Percentiles rank a stretch among this genome's conserved stretches.
These are phyloP conservation scores for Hygrophorus russula DNA, from an alignment of 768 basidiomycete species.

Conservation along the genomic window DNA sequence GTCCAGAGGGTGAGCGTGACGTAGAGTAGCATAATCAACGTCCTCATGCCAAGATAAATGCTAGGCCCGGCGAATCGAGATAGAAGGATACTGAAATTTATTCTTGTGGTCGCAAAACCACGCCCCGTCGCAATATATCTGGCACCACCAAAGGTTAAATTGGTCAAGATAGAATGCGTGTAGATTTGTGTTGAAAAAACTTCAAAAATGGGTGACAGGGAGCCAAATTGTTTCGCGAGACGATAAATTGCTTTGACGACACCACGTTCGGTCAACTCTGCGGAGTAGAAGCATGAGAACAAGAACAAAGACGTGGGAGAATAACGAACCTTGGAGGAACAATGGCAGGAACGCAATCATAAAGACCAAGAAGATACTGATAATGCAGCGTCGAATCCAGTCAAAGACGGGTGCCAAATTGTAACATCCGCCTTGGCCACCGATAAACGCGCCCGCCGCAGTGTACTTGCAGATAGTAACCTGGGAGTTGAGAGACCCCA, in stretches of 20 bases:
- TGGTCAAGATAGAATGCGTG: constrained; percentile 93
- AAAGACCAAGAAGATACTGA: constrained; percentile 97
- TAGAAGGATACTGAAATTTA: constrained; percentile 90
- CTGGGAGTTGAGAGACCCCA: constrained; percentile 84
- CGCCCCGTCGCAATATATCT: constrained; percentile 98
- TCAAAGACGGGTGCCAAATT: constrained; percentile 87
- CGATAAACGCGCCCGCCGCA: constrained; percentile 56
- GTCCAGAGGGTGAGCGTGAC: constrained; percentile 90
- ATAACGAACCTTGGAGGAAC: constrained; percentile 76
- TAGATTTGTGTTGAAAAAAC: constrained; percentile 98
- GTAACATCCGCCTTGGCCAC: constrained; percentile 83
- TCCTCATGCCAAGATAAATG: constrained; percentile 95
- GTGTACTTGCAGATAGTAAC: constrained; percentile 76
- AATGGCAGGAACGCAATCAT: constrained; percentile 93
- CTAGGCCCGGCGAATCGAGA: constrained; percentile 98
- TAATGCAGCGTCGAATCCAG: constrained; percentile 95
- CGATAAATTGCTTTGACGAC: constrained; percentile 87
- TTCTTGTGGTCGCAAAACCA: constrained; percentile 94
- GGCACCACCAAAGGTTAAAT: constrained; percentile 95
- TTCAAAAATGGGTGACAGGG: constrained; percentile 91
- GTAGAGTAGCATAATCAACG: constrained; percentile 85
- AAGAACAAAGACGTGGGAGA: not conserved
- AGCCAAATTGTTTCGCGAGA: constrained; percentile 87
- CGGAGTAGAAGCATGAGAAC: constrained; percentile 8
- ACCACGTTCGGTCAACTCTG: constrained; percentile 93